A percentile compares a stretch with the other conserved stretches of the same genome.
phyloP scores from a whole-genome alignment of 805 yeast genomes.

The Myxozyma mucilagina region DNA sequence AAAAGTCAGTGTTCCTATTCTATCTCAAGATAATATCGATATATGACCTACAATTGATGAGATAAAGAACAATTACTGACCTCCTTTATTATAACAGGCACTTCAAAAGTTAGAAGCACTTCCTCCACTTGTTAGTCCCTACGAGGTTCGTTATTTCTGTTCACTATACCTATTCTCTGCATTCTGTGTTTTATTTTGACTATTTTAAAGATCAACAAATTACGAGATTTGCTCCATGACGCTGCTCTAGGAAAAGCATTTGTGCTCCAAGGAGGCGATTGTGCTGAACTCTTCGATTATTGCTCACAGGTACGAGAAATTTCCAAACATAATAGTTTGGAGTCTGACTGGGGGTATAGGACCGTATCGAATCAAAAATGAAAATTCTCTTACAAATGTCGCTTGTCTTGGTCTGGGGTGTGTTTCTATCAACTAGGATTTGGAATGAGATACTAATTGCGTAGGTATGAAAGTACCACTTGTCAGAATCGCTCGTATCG shows the following conservation, averaged over 20 bases:
- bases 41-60: too few species aligned
- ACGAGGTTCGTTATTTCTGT: conserved; percentile 33
- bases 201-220: conserved; percentile 36
- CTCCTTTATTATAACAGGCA: conserved; percentile 34
- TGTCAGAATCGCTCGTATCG: conserved; percentile 46
- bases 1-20: conserved; percentile 18
- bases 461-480: conserved; percentile 43
- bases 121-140: conserved; percentile 47
- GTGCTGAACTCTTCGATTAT: conserved; percentile 49
- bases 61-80: not conserved
- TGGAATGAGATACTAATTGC: not conserved
- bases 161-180: not conserved
- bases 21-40: not conserved
- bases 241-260: conserved; percentile 49
- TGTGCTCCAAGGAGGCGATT: conserved; percentile 49
- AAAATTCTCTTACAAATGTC: conserved; percentile 48
- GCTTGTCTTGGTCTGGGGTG: conserved; percentile 47
- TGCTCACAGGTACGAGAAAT: conserved; percentile 37
- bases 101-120: conserved; percentile 45
- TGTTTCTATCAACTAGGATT: not conserved
- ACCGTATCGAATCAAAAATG: conserved; percentile 44
- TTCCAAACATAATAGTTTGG: not conserved
- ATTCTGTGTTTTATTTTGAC: not conserved
- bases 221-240: conserved; percentile 41
- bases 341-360: not conserved